These are phyloP conservation scores for Lepiota venenata DNA, from an alignment of 768 basidiomycete genomes.

Conservation along the genomic window DNA sequence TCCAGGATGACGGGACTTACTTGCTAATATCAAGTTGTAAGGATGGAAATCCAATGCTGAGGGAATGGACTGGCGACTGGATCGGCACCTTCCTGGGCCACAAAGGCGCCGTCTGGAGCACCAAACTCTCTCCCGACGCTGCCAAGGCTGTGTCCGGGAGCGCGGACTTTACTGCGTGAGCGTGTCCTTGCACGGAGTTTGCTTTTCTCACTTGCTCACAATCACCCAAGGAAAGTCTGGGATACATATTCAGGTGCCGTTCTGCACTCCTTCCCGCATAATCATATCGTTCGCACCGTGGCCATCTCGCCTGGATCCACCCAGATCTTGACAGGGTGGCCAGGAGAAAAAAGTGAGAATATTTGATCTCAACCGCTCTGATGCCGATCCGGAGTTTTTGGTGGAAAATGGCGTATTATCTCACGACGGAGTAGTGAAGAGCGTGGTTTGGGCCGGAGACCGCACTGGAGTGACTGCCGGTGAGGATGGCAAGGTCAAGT, in stretches of 20 bases:
- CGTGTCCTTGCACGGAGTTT: constrained; percentile 12
- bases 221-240: constrained; percentile 82
- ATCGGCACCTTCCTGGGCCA: constrained; percentile 89
- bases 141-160: constrained; percentile 89
- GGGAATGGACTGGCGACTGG: constrained; percentile 99
- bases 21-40: constrained; percentile 96
- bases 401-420: constrained; percentile 56
- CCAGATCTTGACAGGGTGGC: constrained; percentile 84
- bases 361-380: constrained; percentile 85
- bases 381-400: constrained; percentile 84
- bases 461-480: constrained; percentile 86
- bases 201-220: constrained; percentile 13
- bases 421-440: constrained; percentile 89
- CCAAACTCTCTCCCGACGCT: constrained; percentile 84
- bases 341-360: constrained; percentile 97
- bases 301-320: constrained; percentile 72
- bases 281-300: constrained; percentile 96
- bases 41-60: constrained; percentile 96
- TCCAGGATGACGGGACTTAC: constrained; percentile 83
- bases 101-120: constrained; percentile 97
- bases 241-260: constrained; percentile 87
- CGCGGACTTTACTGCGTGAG: constrained; percentile 97
- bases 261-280: constrained; percentile 95
- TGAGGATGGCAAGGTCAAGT: constrained; percentile 93
- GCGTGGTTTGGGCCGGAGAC: constrained; percentile 91